These are phyloP conservation scores for Geotrichum bryndzae DNA, from an alignment of 1,139 yeast species.

Conservation along the genomic window DNA sequence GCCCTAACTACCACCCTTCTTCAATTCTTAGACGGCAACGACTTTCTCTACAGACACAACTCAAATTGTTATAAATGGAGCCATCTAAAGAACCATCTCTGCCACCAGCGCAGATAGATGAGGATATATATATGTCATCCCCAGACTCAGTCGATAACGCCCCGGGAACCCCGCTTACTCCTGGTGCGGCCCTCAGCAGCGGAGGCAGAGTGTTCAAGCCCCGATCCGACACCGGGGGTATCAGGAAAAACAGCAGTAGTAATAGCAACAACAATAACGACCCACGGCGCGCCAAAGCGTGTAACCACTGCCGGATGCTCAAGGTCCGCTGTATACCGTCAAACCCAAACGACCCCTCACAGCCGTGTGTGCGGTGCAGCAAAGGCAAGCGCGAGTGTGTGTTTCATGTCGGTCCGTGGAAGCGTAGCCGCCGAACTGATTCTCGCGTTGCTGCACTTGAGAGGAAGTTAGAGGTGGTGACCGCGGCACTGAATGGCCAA, in stretches of 20 bases:
- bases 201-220: neutral
- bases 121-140: neutral
- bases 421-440: constrained; percentile 42
- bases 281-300: constrained; percentile 52
- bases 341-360: constrained; percentile 49
- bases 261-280: neutral
- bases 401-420: constrained; percentile 56
- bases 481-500: constrained; percentile 22
- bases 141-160: neutral
- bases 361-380: constrained; percentile 71
- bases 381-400: constrained; percentile 61
- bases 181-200: neutral
- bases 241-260: neutral
- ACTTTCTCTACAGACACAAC: neutral
- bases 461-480: constrained; percentile 33
- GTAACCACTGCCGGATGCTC: constrained; percentile 71
- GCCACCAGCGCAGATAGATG: neutral
- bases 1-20: neutral
- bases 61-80: neutral
- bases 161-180: neutral
- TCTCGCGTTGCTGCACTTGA: constrained; percentile 37
- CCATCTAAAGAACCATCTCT: neutral
- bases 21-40: neutral
- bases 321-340: constrained; percentile 80
- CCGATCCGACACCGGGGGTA: neutral